phyloP scores from a whole-genome alignment of 768 basidiomycete species.

The Lanmaoa pseudosensibilis region DNA sequence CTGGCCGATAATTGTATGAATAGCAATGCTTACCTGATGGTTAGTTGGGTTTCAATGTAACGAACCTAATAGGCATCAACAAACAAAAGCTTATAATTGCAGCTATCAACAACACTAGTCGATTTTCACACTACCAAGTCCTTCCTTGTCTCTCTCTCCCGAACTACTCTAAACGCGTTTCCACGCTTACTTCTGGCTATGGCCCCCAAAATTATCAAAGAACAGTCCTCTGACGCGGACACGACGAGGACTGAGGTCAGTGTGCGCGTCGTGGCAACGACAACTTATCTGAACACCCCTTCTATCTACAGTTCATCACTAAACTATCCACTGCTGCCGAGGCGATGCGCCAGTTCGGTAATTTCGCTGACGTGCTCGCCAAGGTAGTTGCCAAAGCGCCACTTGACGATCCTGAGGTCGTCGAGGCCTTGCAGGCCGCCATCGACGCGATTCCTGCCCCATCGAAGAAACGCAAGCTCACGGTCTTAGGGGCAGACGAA shows the following conservation, averaged over 20 bases:
- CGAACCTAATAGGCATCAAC: slow-evolving; percentile 39
- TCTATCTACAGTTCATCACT: slow-evolving; percentile 48
- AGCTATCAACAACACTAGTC: slow-evolving; percentile 39
- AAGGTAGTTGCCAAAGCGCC: slow-evolving; percentile 43
- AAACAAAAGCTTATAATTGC: slow-evolving; percentile 42
- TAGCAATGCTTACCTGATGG: slow-evolving; percentile 34
- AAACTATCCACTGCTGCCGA: slow-evolving; percentile 59
- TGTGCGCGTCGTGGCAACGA: slow-evolving; percentile 9
- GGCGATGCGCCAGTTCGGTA: slow-evolving; percentile 62
- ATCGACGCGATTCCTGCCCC: slow-evolving; percentile 33
- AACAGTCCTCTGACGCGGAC: slow-evolving; percentile 28
- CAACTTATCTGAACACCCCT: slow-evolving; percentile 22
- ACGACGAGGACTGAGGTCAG: slow-evolving; percentile 33
- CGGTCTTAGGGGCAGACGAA: slow-evolving; percentile 34
- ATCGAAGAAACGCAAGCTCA: slow-evolving; percentile 55
- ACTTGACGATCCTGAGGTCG: slow-evolving; percentile 32
- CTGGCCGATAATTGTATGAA: slow-evolving; percentile 18
- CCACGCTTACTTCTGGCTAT: slow-evolving; percentile 17
- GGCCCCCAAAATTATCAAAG: slow-evolving; percentile 28
- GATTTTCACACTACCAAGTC: slow-evolving; percentile 41
- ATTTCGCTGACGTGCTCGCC: slow-evolving; percentile 60
- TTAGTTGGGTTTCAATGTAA: slow-evolving; percentile 40
- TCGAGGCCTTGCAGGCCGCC: slow-evolving; percentile 29
- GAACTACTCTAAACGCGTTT: slow-evolving; percentile 29
- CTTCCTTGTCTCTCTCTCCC: slow-evolving; percentile 36